Evolutionary conservation across 768 basidiomycete genomes (phyloP), one percentile per base, ranked within the genome.

Genomic region (Trametes punicea): DNA sequence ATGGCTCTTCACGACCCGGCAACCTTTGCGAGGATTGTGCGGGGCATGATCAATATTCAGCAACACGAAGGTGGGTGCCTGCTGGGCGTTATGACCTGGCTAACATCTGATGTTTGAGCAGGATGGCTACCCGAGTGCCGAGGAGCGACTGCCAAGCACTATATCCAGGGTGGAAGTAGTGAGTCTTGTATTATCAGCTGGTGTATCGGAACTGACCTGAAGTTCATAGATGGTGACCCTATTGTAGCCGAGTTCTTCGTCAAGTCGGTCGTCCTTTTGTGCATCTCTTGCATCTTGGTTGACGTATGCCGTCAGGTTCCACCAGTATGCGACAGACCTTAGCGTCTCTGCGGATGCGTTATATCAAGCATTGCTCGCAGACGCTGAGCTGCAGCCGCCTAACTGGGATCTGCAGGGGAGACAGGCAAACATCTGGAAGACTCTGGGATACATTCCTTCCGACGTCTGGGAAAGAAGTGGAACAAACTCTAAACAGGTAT

Each of bases 111-210:
- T 20, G 5, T 9, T 3, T 25, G 2, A 44, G 11, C 10, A 85
- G 83, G 84, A 4, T 86, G 83, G 83, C 72, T 86, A 4, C 84
- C 84, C 4, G 83, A 86, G 66, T 84, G 83, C 62, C 77, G 84
- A 50, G 79, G 79, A 42, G 77, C 82, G 3, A 80, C 81, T 4
- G 73, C 71, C 6, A 72, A 72, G 70, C 78, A 79, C 34, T 81
- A 69, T 39, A 77, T 81, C 23, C 83, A 85, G 65, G 83, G 83
- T 11, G 83, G 83, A 26, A 84, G 81, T 61, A 78, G 83, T 84
- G 64, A 55, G 81, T 75, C 33, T 42, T n/a, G n/a, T n/a, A 2
- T 6, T 27, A n/a, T n/a, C n/a, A n/a, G n/a, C n/a, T n/a, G n/a
- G n/a, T n/a, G n/a, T n/a, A n/a, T 10, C n/a, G 18, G 9, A 20